Evolutionary conservation across 495 filamentous ascomycete species (phyloP).

Genomic region (Zalerion maritima): DNA sequence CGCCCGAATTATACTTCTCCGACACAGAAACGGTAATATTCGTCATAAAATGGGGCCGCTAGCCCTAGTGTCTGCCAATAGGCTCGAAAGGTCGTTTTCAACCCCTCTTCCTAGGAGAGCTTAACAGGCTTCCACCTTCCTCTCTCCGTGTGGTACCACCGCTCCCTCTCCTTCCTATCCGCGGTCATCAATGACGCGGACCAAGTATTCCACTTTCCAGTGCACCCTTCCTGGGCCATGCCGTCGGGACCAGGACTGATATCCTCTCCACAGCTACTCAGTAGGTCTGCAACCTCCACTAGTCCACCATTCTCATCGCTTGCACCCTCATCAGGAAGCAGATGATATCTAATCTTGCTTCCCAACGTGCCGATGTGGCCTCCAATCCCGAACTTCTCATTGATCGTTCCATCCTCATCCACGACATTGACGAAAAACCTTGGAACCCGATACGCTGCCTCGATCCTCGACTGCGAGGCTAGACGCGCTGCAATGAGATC

Average conservation of each 20-base stretch:
- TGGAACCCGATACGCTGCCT: conserved; percentile 35
- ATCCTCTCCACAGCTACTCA: conserved; percentile 28
- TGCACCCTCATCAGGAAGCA: conserved; percentile 42
- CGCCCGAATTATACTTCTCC: no score
- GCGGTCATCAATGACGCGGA: conserved; percentile 17
- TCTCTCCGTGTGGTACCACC: conserved; percentile 36
- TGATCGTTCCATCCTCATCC: conserved; percentile 30
- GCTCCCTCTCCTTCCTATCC: conserved; percentile 25
- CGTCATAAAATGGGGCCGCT: no score
- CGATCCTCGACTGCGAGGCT: conserved; percentile 42
- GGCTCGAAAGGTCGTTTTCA: no score
- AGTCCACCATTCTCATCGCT: conserved; percentile 39
- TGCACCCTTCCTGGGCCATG: conserved; percentile 30
- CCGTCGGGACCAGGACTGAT: conserved; percentile 10
- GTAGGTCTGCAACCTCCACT: conserved; percentile 36
- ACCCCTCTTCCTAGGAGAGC: conserved; percentile 11
- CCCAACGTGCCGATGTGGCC: conserved; percentile 43
- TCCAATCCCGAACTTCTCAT: conserved; percentile 34
- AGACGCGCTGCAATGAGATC: conserved; percentile 36
- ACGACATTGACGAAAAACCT: conserved; percentile 37
- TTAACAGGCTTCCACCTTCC: conserved; percentile 26
- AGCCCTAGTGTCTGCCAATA: no score
- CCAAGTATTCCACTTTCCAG: conserved; percentile 40
- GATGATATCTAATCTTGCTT: conserved; percentile 40
- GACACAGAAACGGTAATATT: no score